A percentile compares a stretch with the other conserved stretches of the same genome.
Conservation (phyloP, 257 asterid species). For the Sherardia arvensis region DNA sequence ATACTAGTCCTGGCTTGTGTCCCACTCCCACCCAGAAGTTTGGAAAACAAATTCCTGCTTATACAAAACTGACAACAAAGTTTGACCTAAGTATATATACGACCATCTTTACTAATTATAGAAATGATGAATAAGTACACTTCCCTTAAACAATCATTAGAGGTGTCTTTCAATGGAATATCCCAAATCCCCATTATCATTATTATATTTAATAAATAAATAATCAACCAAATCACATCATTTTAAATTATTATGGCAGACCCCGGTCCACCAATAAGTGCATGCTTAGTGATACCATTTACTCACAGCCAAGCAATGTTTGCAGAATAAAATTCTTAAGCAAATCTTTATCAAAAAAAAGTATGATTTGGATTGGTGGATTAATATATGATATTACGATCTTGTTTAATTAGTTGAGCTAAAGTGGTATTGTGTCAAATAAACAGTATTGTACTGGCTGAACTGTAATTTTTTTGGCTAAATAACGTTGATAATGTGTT, state of each 20-base stretch:
- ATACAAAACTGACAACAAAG: neutral
- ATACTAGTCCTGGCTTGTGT: neutral
- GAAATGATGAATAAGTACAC: neutral
- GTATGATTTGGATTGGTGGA: too few species aligned
- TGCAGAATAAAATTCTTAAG: too few species aligned
- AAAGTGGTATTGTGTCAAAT: too few species aligned
- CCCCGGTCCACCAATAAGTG: neutral
- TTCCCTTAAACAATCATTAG: neutral
- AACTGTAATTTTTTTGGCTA: too few species aligned
- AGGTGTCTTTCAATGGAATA: neutral
- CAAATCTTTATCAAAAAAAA: too few species aligned
- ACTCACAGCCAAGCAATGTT: neutral
- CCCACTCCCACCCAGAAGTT: neutral
- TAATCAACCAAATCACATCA: neutral
- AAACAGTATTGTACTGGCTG: too few species aligned
- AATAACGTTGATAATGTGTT: too few species aligned
- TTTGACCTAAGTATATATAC: neutral
- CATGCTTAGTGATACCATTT: conserved; percentile 2
- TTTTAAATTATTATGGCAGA: neutral
- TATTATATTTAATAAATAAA: neutral
- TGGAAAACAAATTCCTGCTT: neutral
- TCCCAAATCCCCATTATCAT: neutral
- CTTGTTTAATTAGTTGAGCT: too few species aligned
- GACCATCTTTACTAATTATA: neutral
- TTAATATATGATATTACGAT: too few species aligned